Conservation (phyloP, 768 basidiomycete species). For the Fomitopsis serialis region DNA sequence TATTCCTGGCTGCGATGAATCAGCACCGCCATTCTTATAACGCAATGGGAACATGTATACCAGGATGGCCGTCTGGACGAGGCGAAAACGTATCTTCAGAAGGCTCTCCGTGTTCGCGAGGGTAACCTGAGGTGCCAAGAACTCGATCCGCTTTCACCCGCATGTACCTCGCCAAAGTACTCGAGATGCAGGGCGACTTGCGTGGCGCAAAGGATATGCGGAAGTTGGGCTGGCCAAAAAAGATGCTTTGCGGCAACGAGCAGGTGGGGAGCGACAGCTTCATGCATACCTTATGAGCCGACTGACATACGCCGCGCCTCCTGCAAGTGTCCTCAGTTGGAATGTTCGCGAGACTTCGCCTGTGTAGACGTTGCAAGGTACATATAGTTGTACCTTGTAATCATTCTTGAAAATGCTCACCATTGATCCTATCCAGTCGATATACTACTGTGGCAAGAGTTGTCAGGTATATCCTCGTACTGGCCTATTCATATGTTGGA, state of each 20-base stretch:
- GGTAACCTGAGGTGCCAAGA: constrained; percentile 5
- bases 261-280: constrained; percentile 7
- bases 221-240: constrained; percentile 16
- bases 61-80: constrained; percentile 27
- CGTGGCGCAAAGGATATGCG: constrained; percentile 26
- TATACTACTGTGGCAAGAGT: constrained; percentile 20
- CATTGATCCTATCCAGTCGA: constrained; percentile 7
- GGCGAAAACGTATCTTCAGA: constrained; percentile 29
- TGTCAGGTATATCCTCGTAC: constrained; percentile 19
- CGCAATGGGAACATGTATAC: constrained; percentile 29
- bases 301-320: too few relatives aligned
- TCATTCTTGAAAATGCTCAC: too few relatives aligned
- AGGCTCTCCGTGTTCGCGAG: constrained; percentile 24
- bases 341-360: constrained; percentile 15
- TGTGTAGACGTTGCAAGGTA: constrained; percentile 26
- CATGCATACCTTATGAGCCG: background rate
- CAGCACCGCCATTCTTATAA: constrained; percentile 27
- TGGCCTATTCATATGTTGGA: background rate
- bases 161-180: constrained; percentile 31
- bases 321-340: constrained; percentile 22
- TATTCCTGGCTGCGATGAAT: constrained; percentile 9
- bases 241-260: constrained; percentile 23
- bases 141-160: constrained; percentile 29
- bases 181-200: constrained; percentile 29
- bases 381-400: background rate